Evolutionary conservation across 139 green algal genomes (phyloP).

Genomic region (Coccomyxa sp.): DNA sequence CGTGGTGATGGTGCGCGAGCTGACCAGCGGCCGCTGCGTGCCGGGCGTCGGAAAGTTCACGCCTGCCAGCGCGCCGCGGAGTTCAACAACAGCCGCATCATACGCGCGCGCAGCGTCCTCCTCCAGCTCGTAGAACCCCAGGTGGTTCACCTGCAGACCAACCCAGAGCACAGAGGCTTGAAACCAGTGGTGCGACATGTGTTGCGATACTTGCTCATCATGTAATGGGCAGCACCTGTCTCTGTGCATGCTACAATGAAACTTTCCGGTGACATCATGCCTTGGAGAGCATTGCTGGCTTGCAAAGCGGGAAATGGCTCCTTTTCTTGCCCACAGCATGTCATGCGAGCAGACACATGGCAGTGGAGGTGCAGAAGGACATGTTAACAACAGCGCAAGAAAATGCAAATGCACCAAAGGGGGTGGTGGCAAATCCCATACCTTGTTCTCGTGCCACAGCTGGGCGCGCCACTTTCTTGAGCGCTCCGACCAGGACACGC

Average conservation of each 20-base stretch:
- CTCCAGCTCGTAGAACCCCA: slow-evolving; percentile 60
- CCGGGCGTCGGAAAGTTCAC: slow-evolving; percentile 37
- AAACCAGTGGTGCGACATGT: not conserved
- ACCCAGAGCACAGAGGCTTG: not conserved
- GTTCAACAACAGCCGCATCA: slow-evolving; percentile 48
- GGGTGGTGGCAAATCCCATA: not conserved
- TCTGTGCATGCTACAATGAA: not conserved
- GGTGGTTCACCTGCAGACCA: slow-evolving; percentile 39
- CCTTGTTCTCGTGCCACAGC: slow-evolving; percentile 12
- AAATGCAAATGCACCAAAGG: not conserved
- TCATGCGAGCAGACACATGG: not conserved
- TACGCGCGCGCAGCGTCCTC: slow-evolving; percentile 57
- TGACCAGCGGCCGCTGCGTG: not conserved
- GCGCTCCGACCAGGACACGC: slow-evolving; percentile 17
- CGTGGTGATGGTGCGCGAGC: slow-evolving; percentile 1
- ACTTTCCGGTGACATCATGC: not conserved
- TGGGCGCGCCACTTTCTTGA: slow-evolving; percentile 15
- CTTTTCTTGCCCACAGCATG: not conserved
- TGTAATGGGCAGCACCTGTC: not conserved
- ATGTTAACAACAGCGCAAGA: not conserved
- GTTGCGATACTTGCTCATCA: not conserved
- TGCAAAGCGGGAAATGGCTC: not conserved
- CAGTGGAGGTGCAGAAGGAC: no score
- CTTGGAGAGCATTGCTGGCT: not conserved
- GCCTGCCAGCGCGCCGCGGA: slow-evolving; percentile 37